Conservation (phyloP, 495 filamentous ascomycete genomes). For the Xylaria telfairii region DNA sequence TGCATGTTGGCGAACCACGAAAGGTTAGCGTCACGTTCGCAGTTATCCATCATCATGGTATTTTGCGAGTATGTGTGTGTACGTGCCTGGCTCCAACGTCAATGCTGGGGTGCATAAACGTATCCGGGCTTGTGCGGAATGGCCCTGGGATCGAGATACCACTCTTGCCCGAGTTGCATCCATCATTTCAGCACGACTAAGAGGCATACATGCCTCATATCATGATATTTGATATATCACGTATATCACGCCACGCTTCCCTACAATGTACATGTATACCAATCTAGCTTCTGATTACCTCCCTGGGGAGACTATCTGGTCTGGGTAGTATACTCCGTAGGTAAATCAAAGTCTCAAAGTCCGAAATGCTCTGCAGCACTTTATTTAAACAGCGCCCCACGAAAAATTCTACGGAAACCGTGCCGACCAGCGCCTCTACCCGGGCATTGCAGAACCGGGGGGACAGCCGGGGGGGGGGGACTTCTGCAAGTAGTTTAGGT, state of each 20-base stretch:
- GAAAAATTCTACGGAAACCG: not conserved
- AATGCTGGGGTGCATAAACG: conserved; percentile 18
- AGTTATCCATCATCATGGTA: conserved; percentile 21
- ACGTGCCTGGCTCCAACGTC: not conserved
- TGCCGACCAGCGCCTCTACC: not conserved
- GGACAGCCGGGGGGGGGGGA: not conserved
- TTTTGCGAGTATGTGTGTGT: conserved; percentile 8
- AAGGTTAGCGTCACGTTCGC: conserved; percentile 2
- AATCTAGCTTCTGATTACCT: not conserved
- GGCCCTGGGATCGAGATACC: not conserved
- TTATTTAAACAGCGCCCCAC: not conserved
- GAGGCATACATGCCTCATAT: not conserved
- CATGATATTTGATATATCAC: not conserved
- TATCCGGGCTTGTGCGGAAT: not conserved
- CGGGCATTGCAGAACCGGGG: not conserved
- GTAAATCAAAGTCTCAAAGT: no score
- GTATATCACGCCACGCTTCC: not conserved
- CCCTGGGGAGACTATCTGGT: no score
- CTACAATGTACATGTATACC: not conserved
- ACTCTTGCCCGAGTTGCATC: not conserved
- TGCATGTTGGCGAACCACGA: not conserved
- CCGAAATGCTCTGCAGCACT: not conserved
- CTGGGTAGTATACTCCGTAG: no score
- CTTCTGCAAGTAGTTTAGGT: not conserved
- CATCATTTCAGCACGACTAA: not conserved